Base-by-base conservation (phyloP, 140 eudicot species). In the Senecio squalidus region DNA sequence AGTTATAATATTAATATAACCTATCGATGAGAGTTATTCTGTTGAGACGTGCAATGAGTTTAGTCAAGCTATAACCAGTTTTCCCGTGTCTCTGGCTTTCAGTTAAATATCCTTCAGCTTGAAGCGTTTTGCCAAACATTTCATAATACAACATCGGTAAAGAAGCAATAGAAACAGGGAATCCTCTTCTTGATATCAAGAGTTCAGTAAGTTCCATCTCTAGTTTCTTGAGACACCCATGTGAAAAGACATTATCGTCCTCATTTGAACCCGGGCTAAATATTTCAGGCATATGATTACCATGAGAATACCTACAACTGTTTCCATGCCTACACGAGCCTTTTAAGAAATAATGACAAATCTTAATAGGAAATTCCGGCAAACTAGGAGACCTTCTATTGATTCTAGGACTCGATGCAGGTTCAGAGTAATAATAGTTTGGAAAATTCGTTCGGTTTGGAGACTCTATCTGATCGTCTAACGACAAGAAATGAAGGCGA, bases 41-140 rank as follows among this genome's bases (percentile, higher is more conserved):
- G 55, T 76, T 86, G 77, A 91, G 62, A 21, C 91, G 79, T 17
- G 95, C 94, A 21, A 91, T 89, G 66, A 91, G 98, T 68, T 81
- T 86, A 1, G 96, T 86, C 74, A 83, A 79, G 53, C 86, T 91
- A 67, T 76, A 91, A 53, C 94, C 94, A 57, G 95, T 79, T 77
- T 84, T 81, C 28, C 95, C 98, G 36, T 91, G 91, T 31, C 98
- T 68, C 66, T 86, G 95, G 69, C 96, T 91, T 66, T 91, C 96
- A 3, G 96, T 86, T 31, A 86, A 77, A 71, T 91, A 91, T 63
- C 95, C 95, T 51, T 86, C 94, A 2, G 94, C 95, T 60, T 86
- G 95, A 54, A 91, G 80, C 27, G 73, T 71, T 60, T 54, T 86
- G 6, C 88, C 81, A 43, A 62, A 79, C 38, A 25, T 77, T 14